Conservation (phyloP, 2,329 filamentous ascomycete genomes). For the Clonostachys byssicola region DNA sequence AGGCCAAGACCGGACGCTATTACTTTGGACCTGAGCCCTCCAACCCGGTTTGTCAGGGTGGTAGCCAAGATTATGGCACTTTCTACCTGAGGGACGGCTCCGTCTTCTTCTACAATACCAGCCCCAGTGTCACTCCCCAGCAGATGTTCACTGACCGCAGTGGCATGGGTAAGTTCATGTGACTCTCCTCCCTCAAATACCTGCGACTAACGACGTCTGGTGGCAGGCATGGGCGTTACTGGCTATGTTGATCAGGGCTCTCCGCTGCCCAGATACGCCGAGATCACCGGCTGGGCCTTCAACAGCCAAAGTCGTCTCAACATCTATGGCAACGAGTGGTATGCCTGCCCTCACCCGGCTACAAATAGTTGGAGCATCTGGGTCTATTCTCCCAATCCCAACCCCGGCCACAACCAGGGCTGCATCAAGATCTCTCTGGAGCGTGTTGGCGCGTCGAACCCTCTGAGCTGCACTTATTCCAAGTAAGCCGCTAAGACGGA, state of each 20-base stretch:
- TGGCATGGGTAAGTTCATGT: slow-evolving; percentile 45
- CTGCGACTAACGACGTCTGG: slow-evolving; percentile 16
- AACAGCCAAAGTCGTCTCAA: slow-evolving; percentile 29
- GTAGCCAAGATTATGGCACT: slow-evolving; percentile 3
- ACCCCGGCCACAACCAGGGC: slow-evolving; percentile 27
- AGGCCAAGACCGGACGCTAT: too few relatives aligned
- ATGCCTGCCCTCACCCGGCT: slow-evolving; percentile 47
- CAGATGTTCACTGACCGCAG: slow-evolving; percentile 49
- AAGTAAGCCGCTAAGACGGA: neutral
- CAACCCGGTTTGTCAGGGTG: slow-evolving; percentile 30
- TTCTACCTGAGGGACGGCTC: slow-evolving; percentile 21
- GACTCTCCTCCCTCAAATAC: slow-evolving; percentile 32
- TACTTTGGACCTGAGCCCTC: too few relatives aligned
- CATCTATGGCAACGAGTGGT: slow-evolving; percentile 36
- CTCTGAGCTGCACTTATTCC: slow-evolving; percentile 31
- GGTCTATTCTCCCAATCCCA: slow-evolving; percentile 18
- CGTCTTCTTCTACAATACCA: slow-evolving; percentile 38
- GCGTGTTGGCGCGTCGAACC: slow-evolving; percentile 20
- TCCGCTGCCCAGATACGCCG: slow-evolving; percentile 28
- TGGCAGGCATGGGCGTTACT: slow-evolving; percentile 43
- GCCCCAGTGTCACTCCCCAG: slow-evolving; percentile 30
- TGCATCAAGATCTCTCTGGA: slow-evolving; percentile 25
- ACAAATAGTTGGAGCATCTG: slow-evolving; percentile 36
- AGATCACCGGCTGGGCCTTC: slow-evolving; percentile 42
- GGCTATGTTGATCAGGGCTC: slow-evolving; percentile 45